Evolutionary conservation across 2,329 filamentous ascomycete species (phyloP).

Genomic region (Penicillium janthinellum): DNA sequence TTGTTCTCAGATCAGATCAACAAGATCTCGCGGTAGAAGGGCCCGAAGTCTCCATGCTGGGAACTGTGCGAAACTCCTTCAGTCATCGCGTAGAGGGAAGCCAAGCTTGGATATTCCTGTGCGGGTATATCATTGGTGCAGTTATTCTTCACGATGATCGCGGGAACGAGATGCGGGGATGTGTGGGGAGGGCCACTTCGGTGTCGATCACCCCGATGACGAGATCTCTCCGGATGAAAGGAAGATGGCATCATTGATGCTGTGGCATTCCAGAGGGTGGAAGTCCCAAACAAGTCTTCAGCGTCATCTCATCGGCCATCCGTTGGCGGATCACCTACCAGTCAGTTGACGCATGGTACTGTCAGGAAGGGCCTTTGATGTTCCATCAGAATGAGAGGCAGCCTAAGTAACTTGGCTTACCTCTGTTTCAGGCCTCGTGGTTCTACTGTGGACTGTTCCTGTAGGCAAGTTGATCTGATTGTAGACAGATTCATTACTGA

Average conservation of each 20-base stretch:
- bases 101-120: neutral
- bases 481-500: neutral
- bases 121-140: slow-evolving; percentile 30
- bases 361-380: neutral
- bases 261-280: neutral
- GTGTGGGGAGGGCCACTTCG: slow-evolving; percentile 10
- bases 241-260: neutral
- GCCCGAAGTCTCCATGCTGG: neutral
- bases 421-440: no score
- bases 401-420: no score
- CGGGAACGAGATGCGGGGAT: slow-evolving; percentile 22
- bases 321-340: neutral
- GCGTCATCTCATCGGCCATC: neutral
- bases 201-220: slow-evolving; percentile 19
- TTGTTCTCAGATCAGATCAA: neutral
- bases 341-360: neutral
- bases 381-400: no score
- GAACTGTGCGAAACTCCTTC: neutral
- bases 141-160: slow-evolving; percentile 23
- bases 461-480: no score
- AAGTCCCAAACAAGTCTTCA: neutral
- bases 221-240: neutral
- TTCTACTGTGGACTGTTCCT: no score
- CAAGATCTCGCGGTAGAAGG: slow-evolving; percentile 1
- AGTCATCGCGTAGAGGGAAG: neutral